Evolutionary conservation across 495 filamentous ascomycete genomes (phyloP), one percentile per base, ranked within the genome.

Genomic region (Peziza echinospora): DNA sequence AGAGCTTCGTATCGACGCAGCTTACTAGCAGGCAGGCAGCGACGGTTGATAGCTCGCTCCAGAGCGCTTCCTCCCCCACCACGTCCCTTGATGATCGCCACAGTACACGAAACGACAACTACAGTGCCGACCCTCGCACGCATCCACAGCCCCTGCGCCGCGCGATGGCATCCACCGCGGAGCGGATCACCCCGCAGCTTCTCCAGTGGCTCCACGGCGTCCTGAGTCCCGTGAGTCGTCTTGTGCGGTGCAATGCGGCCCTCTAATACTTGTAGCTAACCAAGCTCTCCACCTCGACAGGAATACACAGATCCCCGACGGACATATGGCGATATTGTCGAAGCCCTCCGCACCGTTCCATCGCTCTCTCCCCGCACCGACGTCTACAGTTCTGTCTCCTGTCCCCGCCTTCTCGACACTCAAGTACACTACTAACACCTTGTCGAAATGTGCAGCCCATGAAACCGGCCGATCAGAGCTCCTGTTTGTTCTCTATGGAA

Each of bases 181-280:
- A 37, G 4, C 30, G 30, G 30, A 37, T 62, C 30, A 64, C 37
- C 48, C 57, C 49, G 57, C 80, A 84, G 62, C 78, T 91, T 37
- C 70, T 96, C 46, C 82, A 82, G 61, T 97, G 89, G 89, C 76
- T 97, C 1, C 91, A 93, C 64, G 89, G 80, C 60, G 77, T 92
- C 40, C 60, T 97, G 46, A 79, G 72, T 28, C 83, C 78, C 62
- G 86, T 89, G 66, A 57, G 66, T 49, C 34, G 45, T 13, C 40
- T 45, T 47, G 49, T 13, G 10, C 26, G 16, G 41, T 21, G 8
- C 23, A 30, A 51, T 34, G 54, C 47, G 37, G 21, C 51, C 25
- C 24, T 28, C 26, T 34, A 34, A 34, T n/a, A n/a, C n/a, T n/a
- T n/a, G n/a, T n/a, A n/a, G n/a, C n/a, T n/a, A n/a, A n/a, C n/a